Evolutionary conservation across 1,139 yeast species (phyloP).

Genomic region (Lodderomyces beijingensis): DNA sequence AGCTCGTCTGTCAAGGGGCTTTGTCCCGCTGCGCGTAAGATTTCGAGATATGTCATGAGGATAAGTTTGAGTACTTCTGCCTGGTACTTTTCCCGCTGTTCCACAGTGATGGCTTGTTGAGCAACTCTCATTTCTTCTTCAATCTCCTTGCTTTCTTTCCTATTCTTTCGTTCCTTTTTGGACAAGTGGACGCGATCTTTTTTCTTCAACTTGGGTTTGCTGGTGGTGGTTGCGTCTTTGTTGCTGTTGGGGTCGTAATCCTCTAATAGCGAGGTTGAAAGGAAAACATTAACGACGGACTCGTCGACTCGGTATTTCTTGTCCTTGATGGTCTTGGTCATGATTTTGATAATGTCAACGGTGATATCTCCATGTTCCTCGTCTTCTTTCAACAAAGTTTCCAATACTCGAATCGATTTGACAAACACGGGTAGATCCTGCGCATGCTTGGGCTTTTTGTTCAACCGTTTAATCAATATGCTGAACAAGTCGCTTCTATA

Average conservation of each 20-base stretch:
- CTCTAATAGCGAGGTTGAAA: conserved; percentile 68
- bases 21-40: conserved; percentile 54
- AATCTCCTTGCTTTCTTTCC: conserved; percentile 81
- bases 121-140: conserved; percentile 88
- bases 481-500: conserved; percentile 68
- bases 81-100: conserved; percentile 81
- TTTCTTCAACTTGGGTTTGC: conserved; percentile 53
- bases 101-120: conserved; percentile 80
- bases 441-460: conserved; percentile 46
- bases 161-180: conserved; percentile 79
- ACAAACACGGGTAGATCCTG: conserved; percentile 49
- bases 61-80: conserved; percentile 76
- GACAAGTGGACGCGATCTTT: conserved; percentile 87
- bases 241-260: conserved; percentile 72
- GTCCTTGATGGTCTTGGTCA: conserved; percentile 67
- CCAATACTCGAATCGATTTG: conserved; percentile 62
- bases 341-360: conserved; percentile 61
- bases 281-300: conserved; percentile 67
- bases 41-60: conserved; percentile 70
- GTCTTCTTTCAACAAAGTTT: conserved; percentile 60
- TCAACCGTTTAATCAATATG: conserved; percentile 61
- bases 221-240: conserved; percentile 34
- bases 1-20: conserved; percentile 12
- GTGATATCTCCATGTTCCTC: conserved; percentile 79
- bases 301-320: conserved; percentile 82